A percentile compares a stretch with the other conserved stretches of the same genome.
Conservation (phyloP, 169 alveolate genomes). For the Plasmodium gonderi region DNA sequence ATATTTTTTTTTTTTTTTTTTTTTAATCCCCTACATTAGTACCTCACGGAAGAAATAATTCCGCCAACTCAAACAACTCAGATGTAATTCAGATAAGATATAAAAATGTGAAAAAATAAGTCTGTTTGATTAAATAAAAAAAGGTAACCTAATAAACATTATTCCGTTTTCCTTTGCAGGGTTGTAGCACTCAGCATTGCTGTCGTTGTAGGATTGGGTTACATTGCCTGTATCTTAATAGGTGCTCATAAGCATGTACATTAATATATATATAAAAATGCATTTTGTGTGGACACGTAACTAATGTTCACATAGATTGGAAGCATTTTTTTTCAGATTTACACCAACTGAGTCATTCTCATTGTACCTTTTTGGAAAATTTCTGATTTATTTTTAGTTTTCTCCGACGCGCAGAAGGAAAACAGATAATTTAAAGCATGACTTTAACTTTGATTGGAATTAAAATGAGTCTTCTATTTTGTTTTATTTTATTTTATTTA, state of each 20-base stretch:
- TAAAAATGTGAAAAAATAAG: neutral
- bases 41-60: conserved; percentile 50
- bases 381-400: conserved; percentile 17
- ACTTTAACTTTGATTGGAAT: neutral
- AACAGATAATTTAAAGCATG: neutral
- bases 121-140: neutral
- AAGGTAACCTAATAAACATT: neutral
- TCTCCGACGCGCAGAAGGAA: conserved; percentile 62
- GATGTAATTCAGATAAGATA: conserved; percentile 18
- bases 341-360: neutral
- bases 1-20: neutral
- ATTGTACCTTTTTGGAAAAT: neutral
- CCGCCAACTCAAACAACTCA: conserved; percentile 74
- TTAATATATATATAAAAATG: neutral
- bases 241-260: conserved; percentile 17
- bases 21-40: conserved; percentile 7
- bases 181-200: conserved; percentile 74
- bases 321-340: neutral
- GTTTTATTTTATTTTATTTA: too few relatives aligned
- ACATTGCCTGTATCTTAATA: conserved; percentile 63
- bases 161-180: conserved; percentile 10
- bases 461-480: neutral
- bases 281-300: neutral
- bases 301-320: neutral
- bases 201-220: conserved; percentile 38